Evolutionary conservation across 1,284 basidiomycete genomes (phyloP), one percentile per base, ranked within the genome.

Genomic region (Puccinia hordei): DNA sequence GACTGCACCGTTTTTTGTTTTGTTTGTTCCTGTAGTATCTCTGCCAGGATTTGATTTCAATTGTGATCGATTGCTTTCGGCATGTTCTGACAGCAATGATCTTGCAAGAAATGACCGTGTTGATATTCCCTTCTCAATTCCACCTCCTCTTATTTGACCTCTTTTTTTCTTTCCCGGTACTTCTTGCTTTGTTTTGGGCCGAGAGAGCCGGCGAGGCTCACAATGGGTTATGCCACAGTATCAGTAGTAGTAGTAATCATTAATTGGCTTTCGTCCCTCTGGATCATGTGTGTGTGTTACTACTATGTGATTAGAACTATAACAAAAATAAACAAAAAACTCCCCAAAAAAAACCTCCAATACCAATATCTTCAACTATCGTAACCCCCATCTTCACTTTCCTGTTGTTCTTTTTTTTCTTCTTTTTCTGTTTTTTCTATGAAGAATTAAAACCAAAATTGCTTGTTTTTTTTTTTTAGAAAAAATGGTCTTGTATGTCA

Each of bases 11-110:
- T 41, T 41, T 41, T 12, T 41, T 41, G 61, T 41, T 12, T 41
- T 41, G 61, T 8, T 65, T 65, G 35, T 65, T n/a, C 35, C 35
- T 65, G 61, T 41, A 65, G 61, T 65, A 41, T 19, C 17, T 65
- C 27, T 30, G 61, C 19, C 12, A 19, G 61, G 61, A 65, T 38
- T 65, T 65, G 61, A 65, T 65, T n/a, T 65, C 41, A 13, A 6
- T 41, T 65, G 4, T 22, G 35, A 41, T 65, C 19, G 15, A 41
- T n/a, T 41, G 10, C 17, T 51, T 9, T 51, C 6, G 17, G 49
- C 49, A 51, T 51, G 17, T 19, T 41, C 35, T 41, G 38, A 41
- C 35, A 5, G 61, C 61, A 41, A 65, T n/a, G 41, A 41, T 8
- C 17, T 61, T 33, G 35, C 59, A 15, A 10, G 30, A 35, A 61